Evolutionary conservation across 192 early-diverging fungal species (phyloP), one percentile per base, ranked within the genome.

Genomic region (Gamsiella multidivaricata): DNA sequence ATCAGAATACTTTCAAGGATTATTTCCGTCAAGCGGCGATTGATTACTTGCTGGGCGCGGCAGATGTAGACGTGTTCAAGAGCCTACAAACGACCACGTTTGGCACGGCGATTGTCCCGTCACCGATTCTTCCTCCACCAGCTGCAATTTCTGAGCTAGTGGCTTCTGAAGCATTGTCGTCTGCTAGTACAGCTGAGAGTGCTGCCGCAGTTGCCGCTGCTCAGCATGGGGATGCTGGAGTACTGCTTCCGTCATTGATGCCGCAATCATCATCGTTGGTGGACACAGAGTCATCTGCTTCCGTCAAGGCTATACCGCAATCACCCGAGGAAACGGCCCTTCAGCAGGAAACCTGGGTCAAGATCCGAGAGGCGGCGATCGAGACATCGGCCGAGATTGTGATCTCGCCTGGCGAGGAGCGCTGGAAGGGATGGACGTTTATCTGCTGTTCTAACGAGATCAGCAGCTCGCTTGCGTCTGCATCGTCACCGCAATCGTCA

Each of bases 1-100:
- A 90, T 80, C 88, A 89, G 28, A 91, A 89, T 80, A 92, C 88
- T 0, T 87, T 92, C 63, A 90, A 88, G 63, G 90, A 93, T 67
- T 90, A 89, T 59, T 91, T 89, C 73, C 83, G 89, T 50, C 92
- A 89, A 53, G 84, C 87, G 15, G 76, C 84, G 0, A 82, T 88
- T 12, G 87, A 88, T 39, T 88, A 86, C 50, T 46, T 87, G 22
- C 57, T 88, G 36, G 87, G 85, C 36, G 66, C 63, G 26, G 42
- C 61, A 14, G 63, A 51, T 31, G 45, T 78, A 25, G 33, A 80
- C 25, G 69, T 79, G 33, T 79, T 82, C 54, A 65, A 69, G 63
- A 67, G 80, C 20, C 20, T 79, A n/a, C 72, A 82, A 46, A 67
- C 73, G 4, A 76, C 73, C 0, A n/a, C 65, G 26, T 76, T 76